Percentiles rank a stretch among this genome's conserved stretches.
These are phyloP conservation scores for Friedmanniomyces simplex DNA, from an alignment of 495 filamentous ascomycete species.

Conservation along the genomic window DNA sequence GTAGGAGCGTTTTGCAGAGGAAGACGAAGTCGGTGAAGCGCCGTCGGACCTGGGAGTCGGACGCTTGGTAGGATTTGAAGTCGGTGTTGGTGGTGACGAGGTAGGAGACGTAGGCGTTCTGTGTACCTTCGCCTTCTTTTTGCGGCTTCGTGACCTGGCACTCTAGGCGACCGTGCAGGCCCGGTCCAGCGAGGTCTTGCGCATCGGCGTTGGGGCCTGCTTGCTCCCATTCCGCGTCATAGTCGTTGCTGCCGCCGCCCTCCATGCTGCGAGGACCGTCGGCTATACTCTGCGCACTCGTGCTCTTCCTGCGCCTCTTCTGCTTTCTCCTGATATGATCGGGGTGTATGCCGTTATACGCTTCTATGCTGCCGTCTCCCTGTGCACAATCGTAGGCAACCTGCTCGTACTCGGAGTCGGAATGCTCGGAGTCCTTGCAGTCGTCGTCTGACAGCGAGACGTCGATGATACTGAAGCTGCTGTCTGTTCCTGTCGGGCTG, in stretches of 20 bases:
- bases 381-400: not conserved
- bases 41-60: slow-evolving; percentile 64
- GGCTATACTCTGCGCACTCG: not conserved
- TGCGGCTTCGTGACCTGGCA: slow-evolving; percentile 70
- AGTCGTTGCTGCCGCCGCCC: slow-evolving; percentile 14
- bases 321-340: not conserved
- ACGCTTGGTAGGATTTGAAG: slow-evolving; percentile 80
- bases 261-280: slow-evolving; percentile 4
- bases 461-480: not conserved
- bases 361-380: not conserved
- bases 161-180: slow-evolving; percentile 58
- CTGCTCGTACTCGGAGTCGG: not conserved
- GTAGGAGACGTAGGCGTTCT: slow-evolving; percentile 94
- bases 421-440: not conserved
- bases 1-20: slow-evolving; percentile 77
- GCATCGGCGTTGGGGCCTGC: slow-evolving; percentile 21
- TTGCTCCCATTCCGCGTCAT: slow-evolving; percentile 18
- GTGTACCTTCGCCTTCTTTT: slow-evolving; percentile 92
- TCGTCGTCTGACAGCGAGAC: not conserved
- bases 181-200: slow-evolving; percentile 20
- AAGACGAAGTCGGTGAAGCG: slow-evolving; percentile 98
- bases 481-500: not conserved
- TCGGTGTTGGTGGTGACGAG: slow-evolving; percentile 84
- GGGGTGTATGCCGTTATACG: not conserved
- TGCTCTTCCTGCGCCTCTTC: not conserved